Base-by-base conservation (phyloP, 176 grass and related monocot species). In the Echinochloa phyllopogon region DNA sequence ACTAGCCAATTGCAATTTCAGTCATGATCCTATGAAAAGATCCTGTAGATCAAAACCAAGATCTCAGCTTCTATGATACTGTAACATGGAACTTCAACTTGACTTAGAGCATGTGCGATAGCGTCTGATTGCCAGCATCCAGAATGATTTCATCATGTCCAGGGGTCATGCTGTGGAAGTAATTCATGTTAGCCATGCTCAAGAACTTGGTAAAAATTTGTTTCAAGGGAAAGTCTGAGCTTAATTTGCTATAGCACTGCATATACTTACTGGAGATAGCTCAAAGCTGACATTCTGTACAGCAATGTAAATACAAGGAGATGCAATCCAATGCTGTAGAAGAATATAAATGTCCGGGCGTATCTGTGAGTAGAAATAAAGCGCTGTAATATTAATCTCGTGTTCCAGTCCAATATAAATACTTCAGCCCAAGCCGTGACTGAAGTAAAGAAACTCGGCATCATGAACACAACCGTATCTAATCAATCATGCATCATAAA, bases 241-340 rank as follows among this genome's bases (percentile, higher is more conserved):
- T 87, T 40, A 79, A 87, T 69, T 6, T 74, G 21, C n/a, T 13
- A 69, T 65, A 68, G 12, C 1, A 56, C 41, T 57, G 29, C 24
- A 80, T 72, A 45, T 72, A 45, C 43, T 92, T 89, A 99, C 97
- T 90, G 89, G 27, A 94, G 86, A 79, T 99, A 90, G 91, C 97
- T 99, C 78, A 99, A 85, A 56, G 91, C 88, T 69, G 97, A 99
- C 97, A 99, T 99, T 89, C 94, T 92, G 90, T 99, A 99, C 42
- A 99, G 88, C 79, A 94, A 91, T 58, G 97, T 92, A 80, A 99
- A 99, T 24, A 99, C 97, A 83, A 99, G 97, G 69, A 99, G 88
- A 99, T 99, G 97, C 86, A 99, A 89, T 39, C 97, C 97, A 82
- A 99, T 99, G 51, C 91, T 92, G 86, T 99, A 99, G 87, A 99